Evolutionary conservation across 78 protist species (phyloP).

Genomic region (Cavenderia fasciculata): DNA sequence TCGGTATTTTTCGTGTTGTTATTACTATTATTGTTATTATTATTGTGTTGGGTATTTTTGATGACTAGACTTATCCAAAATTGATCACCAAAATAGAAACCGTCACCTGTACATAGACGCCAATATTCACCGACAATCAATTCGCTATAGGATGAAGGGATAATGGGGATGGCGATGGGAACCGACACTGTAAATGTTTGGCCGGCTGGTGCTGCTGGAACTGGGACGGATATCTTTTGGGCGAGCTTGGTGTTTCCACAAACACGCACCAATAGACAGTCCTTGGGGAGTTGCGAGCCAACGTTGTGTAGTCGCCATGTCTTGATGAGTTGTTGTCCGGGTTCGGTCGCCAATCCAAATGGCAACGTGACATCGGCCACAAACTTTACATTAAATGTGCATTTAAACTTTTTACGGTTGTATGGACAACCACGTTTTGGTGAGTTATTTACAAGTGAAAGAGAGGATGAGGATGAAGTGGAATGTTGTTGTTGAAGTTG

Average conservation of each 20-base stretch:
- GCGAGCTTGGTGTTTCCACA: constrained; percentile 46
- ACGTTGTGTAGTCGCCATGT: constrained; percentile 37
- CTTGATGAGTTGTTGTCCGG: constrained; percentile 18
- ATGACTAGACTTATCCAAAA: constrained; percentile 57
- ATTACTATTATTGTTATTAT: too few species aligned
- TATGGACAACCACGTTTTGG: constrained; percentile 63
- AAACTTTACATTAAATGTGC: constrained; percentile 17
- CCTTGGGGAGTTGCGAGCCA: constrained; percentile 39
- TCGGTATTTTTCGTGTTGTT: too few species aligned
- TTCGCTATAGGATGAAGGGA: constrained; percentile 16
- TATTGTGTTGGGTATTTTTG: background rate
- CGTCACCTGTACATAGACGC: constrained; percentile 64
- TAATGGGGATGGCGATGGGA: constrained; percentile 23
- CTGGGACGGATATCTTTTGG: background rate
- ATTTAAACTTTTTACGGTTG: constrained; percentile 4
- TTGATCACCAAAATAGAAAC: constrained; percentile 68
- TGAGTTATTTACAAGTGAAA: too few species aligned
- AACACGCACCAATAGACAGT: constrained; percentile 69
- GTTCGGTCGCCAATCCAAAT: constrained; percentile 21
- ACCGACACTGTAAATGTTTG: constrained; percentile 6
- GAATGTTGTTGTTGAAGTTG: background rate
- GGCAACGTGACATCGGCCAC: constrained; percentile 22
- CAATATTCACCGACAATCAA: constrained; percentile 68
- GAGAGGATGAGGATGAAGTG: background rate
- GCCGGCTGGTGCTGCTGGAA: constrained; percentile 9